Conservation (phyloP, 2,329 filamentous ascomycete genomes). For the Verticillium albo-atrum region DNA sequence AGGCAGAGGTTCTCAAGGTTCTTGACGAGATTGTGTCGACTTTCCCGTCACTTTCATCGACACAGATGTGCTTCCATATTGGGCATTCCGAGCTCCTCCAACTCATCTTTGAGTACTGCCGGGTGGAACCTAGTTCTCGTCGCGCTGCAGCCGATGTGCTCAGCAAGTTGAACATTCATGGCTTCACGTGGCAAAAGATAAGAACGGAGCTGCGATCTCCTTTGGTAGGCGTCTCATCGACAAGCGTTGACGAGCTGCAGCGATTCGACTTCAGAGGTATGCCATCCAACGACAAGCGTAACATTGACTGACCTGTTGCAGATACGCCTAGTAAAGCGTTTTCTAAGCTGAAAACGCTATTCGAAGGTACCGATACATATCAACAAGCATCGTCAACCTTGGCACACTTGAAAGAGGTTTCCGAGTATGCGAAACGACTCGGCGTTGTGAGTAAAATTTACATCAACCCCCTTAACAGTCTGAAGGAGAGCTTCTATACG, state of each 20-base stretch:
- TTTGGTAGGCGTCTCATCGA: slow-evolving; percentile 76
- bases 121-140: slow-evolving; percentile 65
- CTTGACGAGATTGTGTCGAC: slow-evolving; percentile 82
- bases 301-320: slow-evolving; percentile 15
- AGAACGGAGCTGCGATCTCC: slow-evolving; percentile 77
- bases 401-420: slow-evolving; percentile 73
- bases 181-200: slow-evolving; percentile 79
- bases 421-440: slow-evolving; percentile 71
- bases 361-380: slow-evolving; percentile 61
- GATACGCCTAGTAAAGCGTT: slow-evolving; percentile 54
- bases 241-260: slow-evolving; percentile 83
- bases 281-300: slow-evolving; percentile 9
- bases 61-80: slow-evolving; percentile 81
- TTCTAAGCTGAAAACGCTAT: slow-evolving; percentile 52
- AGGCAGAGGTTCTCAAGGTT: slow-evolving; percentile 91
- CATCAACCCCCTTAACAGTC: slow-evolving; percentile 77
- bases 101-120: slow-evolving; percentile 84
- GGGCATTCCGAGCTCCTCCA: slow-evolving; percentile 86
- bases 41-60: slow-evolving; percentile 69
- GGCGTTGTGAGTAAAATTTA: slow-evolving; percentile 75
- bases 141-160: slow-evolving; percentile 75
- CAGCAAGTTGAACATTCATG: slow-evolving; percentile 80
- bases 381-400: slow-evolving; percentile 73
- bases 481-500: slow-evolving; percentile 87
- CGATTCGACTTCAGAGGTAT: slow-evolving; percentile 84